These are phyloP conservation scores for Pogostemon cablin DNA, from an alignment of 257 asterid species.

Conservation along the genomic window DNA sequence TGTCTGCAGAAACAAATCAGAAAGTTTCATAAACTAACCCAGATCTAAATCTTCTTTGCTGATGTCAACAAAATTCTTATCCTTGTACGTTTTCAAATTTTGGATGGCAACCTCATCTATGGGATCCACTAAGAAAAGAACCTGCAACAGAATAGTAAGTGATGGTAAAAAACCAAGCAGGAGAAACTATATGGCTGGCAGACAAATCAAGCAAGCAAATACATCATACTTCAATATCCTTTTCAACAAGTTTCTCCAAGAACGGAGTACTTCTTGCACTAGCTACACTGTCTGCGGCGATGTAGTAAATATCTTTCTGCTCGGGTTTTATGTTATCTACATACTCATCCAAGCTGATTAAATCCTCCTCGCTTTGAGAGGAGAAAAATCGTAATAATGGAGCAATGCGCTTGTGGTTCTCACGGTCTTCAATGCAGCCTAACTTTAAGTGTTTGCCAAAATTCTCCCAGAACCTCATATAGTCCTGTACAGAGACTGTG, in stretches of 20 bases:
- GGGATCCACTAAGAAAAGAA: conserved; percentile 89
- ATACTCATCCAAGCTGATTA: conserved; percentile 94
- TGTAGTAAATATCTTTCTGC: conserved; percentile 84
- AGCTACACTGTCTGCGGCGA: conserved; percentile 86
- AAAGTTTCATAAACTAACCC: conserved; percentile 57
- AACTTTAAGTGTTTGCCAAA: conserved; percentile 86
- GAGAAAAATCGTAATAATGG: conserved; percentile 89
- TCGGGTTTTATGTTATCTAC: conserved; percentile 90
- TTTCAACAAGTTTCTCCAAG: conserved; percentile 88
- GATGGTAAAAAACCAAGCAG: conserved; percentile 5
- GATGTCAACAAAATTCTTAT: conserved; percentile 87
- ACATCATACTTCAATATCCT: conserved; percentile 78
- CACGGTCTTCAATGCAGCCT: conserved; percentile 97
- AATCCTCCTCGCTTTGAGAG: conserved; percentile 82
- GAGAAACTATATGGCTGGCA: conserved; percentile 8
- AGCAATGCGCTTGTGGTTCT: conserved; percentile 96
- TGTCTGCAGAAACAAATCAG: conserved; percentile 2
- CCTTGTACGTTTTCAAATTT: conserved; percentile 82
- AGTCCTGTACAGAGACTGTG: conserved; percentile 60
- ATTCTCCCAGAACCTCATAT: conserved; percentile 84
- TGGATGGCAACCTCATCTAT: conserved; percentile 95
- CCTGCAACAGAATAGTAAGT: conserved; percentile 48
- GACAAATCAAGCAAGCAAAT: conserved; percentile 22
- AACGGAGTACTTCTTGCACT: conserved; percentile 95
- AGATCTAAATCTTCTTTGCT: conserved; percentile 96